Evolutionary conservation across 352 stramenopile species (phyloP), one percentile per base, ranked within the genome.

Genomic region (Phytophthora sansomeana): DNA sequence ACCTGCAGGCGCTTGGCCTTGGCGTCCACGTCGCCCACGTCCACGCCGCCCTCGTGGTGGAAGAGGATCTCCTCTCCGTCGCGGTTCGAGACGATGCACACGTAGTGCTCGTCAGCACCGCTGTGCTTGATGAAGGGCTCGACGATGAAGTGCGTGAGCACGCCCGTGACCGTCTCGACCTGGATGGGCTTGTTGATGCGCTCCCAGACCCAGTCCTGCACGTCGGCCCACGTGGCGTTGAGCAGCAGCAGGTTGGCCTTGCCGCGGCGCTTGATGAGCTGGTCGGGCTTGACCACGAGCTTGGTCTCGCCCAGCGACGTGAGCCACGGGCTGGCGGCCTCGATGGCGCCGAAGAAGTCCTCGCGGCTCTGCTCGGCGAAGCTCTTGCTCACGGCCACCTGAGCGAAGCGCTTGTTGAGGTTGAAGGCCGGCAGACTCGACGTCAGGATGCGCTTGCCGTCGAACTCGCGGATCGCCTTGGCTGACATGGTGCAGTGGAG

Each of bases 211-310:
- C 96, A 99, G 33, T 92, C 81, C 77, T 98, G 81, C 30, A 98
- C 95, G 69, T 98, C 74, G 14, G 68, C 41, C 85, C 92, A 99
- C 43, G 83, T 91, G 28, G 97, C 90, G 71, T 99, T 98, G 38
- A 99, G 90, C 48, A 96, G 83, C 30, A 99, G 81, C 42, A 99
- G 79, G 65, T 98, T 98, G 48, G 82, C 90, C 80, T 99, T 99
- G 57, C 97, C 97, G 47, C 97, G 89, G 52, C 96, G 83, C 83
- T 99, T 99, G 79, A 99, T 99, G 39, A 99, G 84, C 85, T 99
- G 95, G 81, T 99, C 97, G 16, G 97, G 97, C 83, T 99, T 99
- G 55, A 98, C 96, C 50, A 99, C 97, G 35, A 99, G 86, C 63
- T 92, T 96, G 19, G 64, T 75, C 30, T 91, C 82, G 49, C 74